Percentiles rank a stretch among this genome's conserved stretches.
Evolutionary conservation across 352 stramenopile species (phyloP).

Genomic region (Phytopythium boreale): DNA sequence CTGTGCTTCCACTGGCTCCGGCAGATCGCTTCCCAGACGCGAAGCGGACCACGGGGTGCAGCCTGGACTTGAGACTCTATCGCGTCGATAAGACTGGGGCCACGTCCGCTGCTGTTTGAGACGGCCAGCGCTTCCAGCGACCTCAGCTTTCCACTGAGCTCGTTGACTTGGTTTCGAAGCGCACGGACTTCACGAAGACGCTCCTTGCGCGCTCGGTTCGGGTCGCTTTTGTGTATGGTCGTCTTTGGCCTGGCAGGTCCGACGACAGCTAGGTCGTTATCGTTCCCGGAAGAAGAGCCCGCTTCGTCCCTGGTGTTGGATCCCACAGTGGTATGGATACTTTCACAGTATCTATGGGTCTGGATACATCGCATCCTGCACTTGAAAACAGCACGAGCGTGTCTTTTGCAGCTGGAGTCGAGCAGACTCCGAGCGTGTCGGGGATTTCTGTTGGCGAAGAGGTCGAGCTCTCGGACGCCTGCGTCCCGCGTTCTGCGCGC

Average conservation of each 20-base stretch:
- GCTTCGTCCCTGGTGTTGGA: not conserved
- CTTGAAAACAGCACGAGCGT: too few species aligned
- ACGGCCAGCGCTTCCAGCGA: not conserved
- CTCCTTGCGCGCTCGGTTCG: slow-evolving; percentile 8
- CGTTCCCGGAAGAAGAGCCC: too few species aligned
- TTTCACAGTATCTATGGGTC: too few species aligned
- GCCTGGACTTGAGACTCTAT: not conserved
- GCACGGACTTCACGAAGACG: slow-evolving; percentile 5
- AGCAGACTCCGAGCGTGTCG: too few species aligned
- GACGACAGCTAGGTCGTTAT: too few species aligned
- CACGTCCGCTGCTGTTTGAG: not conserved
- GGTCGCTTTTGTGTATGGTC: slow-evolving; percentile 3
- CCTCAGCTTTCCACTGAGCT: not conserved
- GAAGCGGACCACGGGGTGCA: too few species aligned
- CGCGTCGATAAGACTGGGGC: too few species aligned
- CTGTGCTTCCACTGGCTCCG: not conserved
- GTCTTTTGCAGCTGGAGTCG: too few species aligned
- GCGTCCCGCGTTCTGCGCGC: too few species aligned
- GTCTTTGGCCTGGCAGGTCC: not conserved
- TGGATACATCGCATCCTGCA: too few species aligned
- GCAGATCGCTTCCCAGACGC: slow-evolving; percentile 8
- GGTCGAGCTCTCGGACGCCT: too few species aligned
- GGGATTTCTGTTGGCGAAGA: too few species aligned
- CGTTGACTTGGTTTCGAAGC: slow-evolving; percentile 16
- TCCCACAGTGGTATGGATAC: not conserved